These are phyloP conservation scores for Crotalaria pallida DNA, from an alignment of 306 rosid genomes.

Conservation along the genomic window DNA sequence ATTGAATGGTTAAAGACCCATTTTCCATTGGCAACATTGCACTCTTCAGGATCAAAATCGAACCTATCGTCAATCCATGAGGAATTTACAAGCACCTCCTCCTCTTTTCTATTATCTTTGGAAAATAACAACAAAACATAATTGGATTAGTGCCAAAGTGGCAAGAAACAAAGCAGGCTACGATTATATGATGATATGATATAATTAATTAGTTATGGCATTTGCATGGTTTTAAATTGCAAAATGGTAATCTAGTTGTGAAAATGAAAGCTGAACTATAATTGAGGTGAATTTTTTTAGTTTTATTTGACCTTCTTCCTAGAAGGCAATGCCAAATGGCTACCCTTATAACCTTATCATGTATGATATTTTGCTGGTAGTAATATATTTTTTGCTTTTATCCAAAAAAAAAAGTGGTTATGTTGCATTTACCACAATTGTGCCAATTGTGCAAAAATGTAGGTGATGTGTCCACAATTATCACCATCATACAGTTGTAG, in stretches of 20 bases:
- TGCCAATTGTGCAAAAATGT: background rate
- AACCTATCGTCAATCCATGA: slow-evolving; percentile 73
- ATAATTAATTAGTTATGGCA: no score
- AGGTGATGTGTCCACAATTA: background rate
- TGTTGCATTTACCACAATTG: no score
- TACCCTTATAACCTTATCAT: no score
- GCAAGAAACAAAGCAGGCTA: background rate
- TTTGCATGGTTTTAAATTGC: background rate
- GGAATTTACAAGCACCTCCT: slow-evolving; percentile 31
- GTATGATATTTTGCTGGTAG: no score
- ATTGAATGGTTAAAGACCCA: slow-evolving; percentile 79
- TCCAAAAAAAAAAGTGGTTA: no score
- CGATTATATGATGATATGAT: background rate
- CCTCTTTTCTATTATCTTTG: slow-evolving; percentile 41
- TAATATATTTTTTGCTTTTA: no score
- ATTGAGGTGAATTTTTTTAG: no score
- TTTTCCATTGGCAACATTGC: slow-evolving; percentile 77
- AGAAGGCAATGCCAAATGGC: no score
- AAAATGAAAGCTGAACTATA: no score
- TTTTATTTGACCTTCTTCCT: no score
- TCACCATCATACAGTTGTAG: no score
- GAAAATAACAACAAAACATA: background rate
- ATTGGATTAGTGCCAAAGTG: background rate
- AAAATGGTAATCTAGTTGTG: no score
- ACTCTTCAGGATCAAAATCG: slow-evolving; percentile 81